Evolutionary conservation across 345 rosid species (phyloP).

Genomic region (Eucalyptus victrix): DNA sequence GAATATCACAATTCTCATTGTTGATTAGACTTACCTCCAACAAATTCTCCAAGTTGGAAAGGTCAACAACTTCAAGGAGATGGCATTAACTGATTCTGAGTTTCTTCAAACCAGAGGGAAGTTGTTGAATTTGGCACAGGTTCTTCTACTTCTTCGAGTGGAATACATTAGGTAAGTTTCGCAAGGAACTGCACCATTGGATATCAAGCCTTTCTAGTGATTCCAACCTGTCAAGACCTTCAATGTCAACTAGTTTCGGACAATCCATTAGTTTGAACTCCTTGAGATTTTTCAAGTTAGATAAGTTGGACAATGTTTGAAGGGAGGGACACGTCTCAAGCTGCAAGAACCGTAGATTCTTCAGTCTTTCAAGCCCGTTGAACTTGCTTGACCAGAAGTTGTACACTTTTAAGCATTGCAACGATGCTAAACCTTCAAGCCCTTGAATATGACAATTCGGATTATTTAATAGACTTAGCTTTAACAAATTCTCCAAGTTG

Average conservation of each 20-base stretch:
- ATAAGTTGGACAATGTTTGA: not conserved
- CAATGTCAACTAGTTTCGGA: not conserved
- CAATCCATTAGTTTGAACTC: not conserved
- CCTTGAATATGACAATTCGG: accelerated
- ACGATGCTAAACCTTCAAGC: not conserved
- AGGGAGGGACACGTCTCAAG: not conserved
- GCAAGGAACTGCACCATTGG: accelerated
- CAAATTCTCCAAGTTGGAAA: not conserved
- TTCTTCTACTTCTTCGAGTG: not conserved
- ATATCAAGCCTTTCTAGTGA: not conserved
- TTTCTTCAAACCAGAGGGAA: not conserved
- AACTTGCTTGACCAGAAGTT: not conserved
- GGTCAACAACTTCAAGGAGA: not conserved
- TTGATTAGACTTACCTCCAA: not conserved
- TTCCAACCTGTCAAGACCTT: not conserved
- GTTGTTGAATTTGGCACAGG: not conserved
- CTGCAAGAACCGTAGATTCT: no score
- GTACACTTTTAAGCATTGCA: accelerated
- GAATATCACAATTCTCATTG: not conserved
- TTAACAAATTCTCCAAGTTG: not conserved
- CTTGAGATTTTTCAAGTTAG: not conserved
- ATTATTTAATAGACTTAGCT: accelerated
- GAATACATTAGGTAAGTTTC: not conserved
- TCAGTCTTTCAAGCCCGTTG: not conserved
- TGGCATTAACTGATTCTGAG: not conserved